Evolutionary conservation across 768 basidiomycete genomes (phyloP).

Genomic region (Naganishia randhawae): DNA sequence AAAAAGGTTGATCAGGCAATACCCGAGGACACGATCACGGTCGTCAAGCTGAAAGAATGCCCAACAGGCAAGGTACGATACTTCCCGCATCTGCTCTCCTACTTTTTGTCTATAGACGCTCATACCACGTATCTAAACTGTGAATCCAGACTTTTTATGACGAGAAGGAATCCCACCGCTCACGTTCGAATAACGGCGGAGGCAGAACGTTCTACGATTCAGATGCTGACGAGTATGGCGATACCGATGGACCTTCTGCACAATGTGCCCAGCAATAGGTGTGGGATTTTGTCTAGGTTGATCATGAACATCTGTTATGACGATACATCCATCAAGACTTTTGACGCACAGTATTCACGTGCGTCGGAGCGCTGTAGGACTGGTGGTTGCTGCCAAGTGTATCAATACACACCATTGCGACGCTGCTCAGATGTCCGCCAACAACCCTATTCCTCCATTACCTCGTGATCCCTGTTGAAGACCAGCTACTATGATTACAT

Average conservation of each 20-base stretch:
- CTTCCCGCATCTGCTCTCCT: background rate
- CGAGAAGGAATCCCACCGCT: constrained; percentile 8
- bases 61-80: constrained; percentile 16
- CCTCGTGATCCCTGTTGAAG: too few relatives aligned
- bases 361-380: too few relatives aligned
- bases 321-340: background rate
- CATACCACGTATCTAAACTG: background rate
- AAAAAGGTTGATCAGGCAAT: constrained; percentile 22
- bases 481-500: too few relatives aligned
- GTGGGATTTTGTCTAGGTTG: background rate
- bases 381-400: too few relatives aligned
- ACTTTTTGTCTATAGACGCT: background rate
- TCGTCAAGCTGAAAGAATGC: constrained; percentile 17
- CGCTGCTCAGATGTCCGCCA: too few relatives aligned
- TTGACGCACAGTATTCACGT: too few relatives aligned
- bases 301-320: background rate
- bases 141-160: constrained; percentile 11
- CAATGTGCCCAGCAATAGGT: constrained; percentile 18
- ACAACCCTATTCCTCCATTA: too few relatives aligned
- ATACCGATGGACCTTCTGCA: constrained; percentile 4
- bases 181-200: background rate
- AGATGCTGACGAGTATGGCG: constrained; percentile 19
- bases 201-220: constrained; percentile 4
- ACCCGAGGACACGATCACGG: constrained; percentile 3
- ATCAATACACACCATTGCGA: too few relatives aligned